Evolutionary conservation across 2,329 filamentous ascomycete genomes (phyloP), one percentile per base, ranked within the genome.

Genomic region (Stagonosporopsis tanaceti): DNA sequence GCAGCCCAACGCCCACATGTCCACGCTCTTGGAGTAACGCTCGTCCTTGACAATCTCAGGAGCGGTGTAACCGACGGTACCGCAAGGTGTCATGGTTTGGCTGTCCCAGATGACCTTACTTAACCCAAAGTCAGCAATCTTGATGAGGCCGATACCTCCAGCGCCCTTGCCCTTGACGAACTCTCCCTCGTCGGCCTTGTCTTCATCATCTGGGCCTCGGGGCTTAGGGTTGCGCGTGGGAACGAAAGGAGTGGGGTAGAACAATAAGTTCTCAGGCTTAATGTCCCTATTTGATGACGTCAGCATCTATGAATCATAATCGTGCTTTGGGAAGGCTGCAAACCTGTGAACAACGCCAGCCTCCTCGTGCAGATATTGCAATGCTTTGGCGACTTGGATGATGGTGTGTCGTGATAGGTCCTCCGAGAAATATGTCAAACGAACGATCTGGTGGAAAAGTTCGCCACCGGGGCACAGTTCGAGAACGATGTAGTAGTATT

Each of bases 31-130:
- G 35, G 94, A 98, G 78, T 99, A 99, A 22, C 93, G 88, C 79
- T 99, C 95, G 78, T 99, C 95, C 79, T 98, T 98, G 75, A 99
- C 95, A 62, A 99, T 99, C 75, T 99, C 95, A 7, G 95, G 95
- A 3, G 95, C 95, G 4, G 95, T 98, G 79, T 99, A 99, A 40
- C 95, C 95, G 55, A 98, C 95, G 0, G 95, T 99, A 56, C 95
- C 95, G 76, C 95, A 99, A n/a, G 95, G 95, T 3, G 95, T 99
- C 92, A 97, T 98, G 9, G 95, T 99, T 74, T 96, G 91, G 67
- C 88, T 95, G 70, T 98, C 95, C 95, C 95, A 99, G 15, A 99
- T 92, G 65, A 99, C 91, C 80, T 99, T 99, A 62, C 94, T 97
- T 9, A 99, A 83, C 53, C 95, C 95, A 74, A 99, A 99, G 73